Evolutionary conservation across 192 early-diverging fungal genomes (phyloP).

Genomic region (Entophlyctis luteolus): DNA sequence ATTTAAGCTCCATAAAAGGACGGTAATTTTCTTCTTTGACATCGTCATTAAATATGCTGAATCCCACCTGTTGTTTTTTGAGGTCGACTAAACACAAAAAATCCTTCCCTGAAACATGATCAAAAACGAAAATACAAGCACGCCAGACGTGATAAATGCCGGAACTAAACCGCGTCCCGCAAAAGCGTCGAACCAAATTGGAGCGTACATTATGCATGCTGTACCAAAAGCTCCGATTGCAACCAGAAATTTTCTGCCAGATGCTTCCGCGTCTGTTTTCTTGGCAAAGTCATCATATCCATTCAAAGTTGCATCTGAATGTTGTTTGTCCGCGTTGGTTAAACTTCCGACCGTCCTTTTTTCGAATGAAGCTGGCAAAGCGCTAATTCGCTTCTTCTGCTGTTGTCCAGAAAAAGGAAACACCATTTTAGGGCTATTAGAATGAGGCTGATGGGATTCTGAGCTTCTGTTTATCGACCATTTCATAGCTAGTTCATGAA

Average conservation of each 20-base stretch:
- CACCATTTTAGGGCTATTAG: too few species aligned
- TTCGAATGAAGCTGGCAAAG: background rate
- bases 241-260: background rate
- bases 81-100: background rate
- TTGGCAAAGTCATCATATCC: background rate
- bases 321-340: background rate
- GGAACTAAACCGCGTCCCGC: conserved; percentile 3
- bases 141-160: background rate
- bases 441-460: too few species aligned
- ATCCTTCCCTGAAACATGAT: conserved; percentile 7
- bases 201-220: background rate
- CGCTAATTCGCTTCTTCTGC: background rate
- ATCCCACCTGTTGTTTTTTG: background rate
- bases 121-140: conserved; percentile 5
- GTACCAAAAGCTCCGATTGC: background rate
- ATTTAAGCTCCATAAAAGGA: background rate
- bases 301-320: background rate
- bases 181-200: conserved; percentile 8
- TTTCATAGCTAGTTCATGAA: too few species aligned
- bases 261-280: background rate
- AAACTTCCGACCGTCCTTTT: background rate
- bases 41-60: conserved; percentile 9
- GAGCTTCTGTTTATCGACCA: too few species aligned
- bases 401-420: too few species aligned
- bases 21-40: background rate